These are phyloP conservation scores for Fusarium sp. DNA, from an alignment of 2,329 filamentous ascomycete genomes.

Conservation along the genomic window DNA sequence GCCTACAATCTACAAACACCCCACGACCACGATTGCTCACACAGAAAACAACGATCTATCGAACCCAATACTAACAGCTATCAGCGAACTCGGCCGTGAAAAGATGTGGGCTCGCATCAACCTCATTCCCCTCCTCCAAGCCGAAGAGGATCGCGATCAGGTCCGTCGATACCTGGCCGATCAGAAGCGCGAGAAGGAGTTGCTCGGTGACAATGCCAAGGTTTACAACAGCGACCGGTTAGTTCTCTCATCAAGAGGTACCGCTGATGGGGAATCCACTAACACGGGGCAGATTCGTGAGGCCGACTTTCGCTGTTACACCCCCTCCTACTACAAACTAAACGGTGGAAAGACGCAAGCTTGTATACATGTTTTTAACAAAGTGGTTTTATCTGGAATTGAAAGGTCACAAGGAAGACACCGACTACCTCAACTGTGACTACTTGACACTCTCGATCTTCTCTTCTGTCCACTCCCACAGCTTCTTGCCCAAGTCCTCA, in stretches of 20 bases:
- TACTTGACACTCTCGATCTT: slow-evolving; percentile 8
- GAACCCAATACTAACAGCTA: not conserved
- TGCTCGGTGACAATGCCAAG: slow-evolving; percentile 84
- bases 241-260: slow-evolving; percentile 43
- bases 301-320: slow-evolving; percentile 80
- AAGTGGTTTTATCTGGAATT: slow-evolving; percentile 26
- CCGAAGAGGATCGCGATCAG: slow-evolving; percentile 95
- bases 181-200: slow-evolving; percentile 87
- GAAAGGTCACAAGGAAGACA: slow-evolving; percentile 30
- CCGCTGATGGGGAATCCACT: not conserved
- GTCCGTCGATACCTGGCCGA: slow-evolving; percentile 88
- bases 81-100: slow-evolving; percentile 90
- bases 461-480: slow-evolving; percentile 53
- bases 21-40: not conserved
- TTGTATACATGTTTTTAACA: slow-evolving; percentile 42
- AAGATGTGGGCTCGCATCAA: slow-evolving; percentile 99
- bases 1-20: not conserved
- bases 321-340: slow-evolving; percentile 71
- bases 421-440: not conserved
- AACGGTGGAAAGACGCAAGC: slow-evolving; percentile 4
- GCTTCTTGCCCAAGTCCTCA: slow-evolving; percentile 44
- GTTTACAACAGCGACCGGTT: slow-evolving; percentile 92
- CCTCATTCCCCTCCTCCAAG: slow-evolving; percentile 91
- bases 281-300: slow-evolving; percentile 70
- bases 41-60: no score